Conservation (phyloP, 2,329 filamentous ascomycete genomes). For the Cytospora schulzeri region DNA sequence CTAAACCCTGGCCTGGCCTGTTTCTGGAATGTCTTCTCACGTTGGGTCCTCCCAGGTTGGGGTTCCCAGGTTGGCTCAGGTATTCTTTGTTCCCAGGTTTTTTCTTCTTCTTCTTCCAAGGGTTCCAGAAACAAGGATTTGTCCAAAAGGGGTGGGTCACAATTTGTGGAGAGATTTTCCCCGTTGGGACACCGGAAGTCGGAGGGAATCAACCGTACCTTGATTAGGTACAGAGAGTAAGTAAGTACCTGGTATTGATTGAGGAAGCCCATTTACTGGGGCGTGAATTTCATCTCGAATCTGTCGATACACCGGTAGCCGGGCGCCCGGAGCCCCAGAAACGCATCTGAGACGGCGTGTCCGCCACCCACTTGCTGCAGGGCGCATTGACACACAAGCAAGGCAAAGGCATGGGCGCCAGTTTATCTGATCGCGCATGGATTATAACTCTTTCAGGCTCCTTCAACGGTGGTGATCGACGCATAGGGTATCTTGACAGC, state of each 20-base stretch:
- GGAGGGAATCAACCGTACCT: slow-evolving; percentile 1
- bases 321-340: neutral
- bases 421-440: neutral
- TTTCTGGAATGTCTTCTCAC: slow-evolving; percentile 12
- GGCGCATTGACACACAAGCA: slow-evolving; percentile 1
- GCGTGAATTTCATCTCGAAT: neutral
- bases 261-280: neutral
- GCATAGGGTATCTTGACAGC: no score
- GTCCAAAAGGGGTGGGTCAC: neutral
- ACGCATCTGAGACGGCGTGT: slow-evolving; percentile 13
- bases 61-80: no score
- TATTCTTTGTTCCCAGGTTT: no score
- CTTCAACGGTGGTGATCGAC: no score
- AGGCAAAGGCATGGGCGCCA: neutral
- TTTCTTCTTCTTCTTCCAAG: no score
- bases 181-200: slow-evolving; percentile 22
- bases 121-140: slow-evolving; percentile 17
- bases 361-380: neutral
- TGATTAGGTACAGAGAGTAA: neutral
- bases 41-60: no score
- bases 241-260: no score
- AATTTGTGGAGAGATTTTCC: slow-evolving; percentile 10
- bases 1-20: neutral
- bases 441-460: neutral
- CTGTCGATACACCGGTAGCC: slow-evolving; percentile 14